Percentiles rank a stretch among this genome's conserved stretches.
Evolutionary conservation across 208 protist genomes (phyloP).

Genomic region (Trypanosoma brucei): DNA sequence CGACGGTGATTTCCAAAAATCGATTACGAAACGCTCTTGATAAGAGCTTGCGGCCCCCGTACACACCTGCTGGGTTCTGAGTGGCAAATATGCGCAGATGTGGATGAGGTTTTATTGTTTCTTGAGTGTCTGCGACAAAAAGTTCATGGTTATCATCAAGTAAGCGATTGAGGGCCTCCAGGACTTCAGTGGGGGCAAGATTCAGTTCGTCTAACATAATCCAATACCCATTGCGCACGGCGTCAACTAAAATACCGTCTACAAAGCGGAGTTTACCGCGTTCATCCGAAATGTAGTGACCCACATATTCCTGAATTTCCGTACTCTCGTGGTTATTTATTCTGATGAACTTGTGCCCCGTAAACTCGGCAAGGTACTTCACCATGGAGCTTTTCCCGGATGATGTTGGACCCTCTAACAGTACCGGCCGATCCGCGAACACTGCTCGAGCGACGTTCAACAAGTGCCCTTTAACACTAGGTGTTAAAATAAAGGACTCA

Average conservation of each 20-base stretch:
- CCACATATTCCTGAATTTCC: constrained; percentile 99
- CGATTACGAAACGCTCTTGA: constrained; percentile 99
- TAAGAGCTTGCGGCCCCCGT: constrained; percentile 97
- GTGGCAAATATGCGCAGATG: constrained; percentile 99
- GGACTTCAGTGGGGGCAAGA: constrained; percentile 99
- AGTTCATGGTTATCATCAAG: constrained; percentile 99
- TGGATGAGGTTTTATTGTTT: constrained; percentile 96
- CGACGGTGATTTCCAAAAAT: constrained; percentile 99
- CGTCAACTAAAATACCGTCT: constrained; percentile 96
- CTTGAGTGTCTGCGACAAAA: constrained; percentile 98
- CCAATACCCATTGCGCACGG: constrained; percentile 98
- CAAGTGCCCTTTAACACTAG: constrained; percentile 92
- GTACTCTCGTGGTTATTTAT: constrained; percentile 99
- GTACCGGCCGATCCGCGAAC: constrained; percentile 94
- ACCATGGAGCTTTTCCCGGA: constrained; percentile 99
- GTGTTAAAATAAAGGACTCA: constrained; percentile 95
- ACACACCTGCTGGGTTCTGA: constrained; percentile 99
- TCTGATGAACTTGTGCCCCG: constrained; percentile 98
- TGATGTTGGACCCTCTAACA: constrained; percentile 98
- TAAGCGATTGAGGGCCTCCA: constrained; percentile 99
- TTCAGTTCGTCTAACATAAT: constrained; percentile 99
- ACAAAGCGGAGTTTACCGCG: constrained; percentile 95
- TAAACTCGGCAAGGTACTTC: constrained; percentile 97
- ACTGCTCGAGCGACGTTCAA: constrained; percentile 93
- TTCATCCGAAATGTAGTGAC: constrained; percentile 95